phyloP scores from a whole-genome alignment of 2,329 filamentous ascomycete species.

The Ophiostoma triangulosporum region DNA sequence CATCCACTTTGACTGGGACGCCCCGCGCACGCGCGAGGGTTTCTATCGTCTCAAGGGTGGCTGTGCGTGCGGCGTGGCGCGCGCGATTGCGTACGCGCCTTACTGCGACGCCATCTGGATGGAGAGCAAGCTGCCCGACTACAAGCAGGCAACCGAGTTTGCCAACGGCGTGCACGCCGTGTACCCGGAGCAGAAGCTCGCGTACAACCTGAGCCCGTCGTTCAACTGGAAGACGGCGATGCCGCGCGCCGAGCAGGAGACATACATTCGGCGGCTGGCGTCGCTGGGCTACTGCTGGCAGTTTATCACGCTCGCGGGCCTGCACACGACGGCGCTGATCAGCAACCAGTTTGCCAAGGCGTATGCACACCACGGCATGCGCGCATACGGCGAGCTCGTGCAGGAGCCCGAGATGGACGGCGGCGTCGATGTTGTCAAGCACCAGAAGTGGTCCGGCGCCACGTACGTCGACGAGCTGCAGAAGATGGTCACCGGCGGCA shows the following conservation, averaged over 20 bases:
- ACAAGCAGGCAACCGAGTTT: conserved; percentile 80
- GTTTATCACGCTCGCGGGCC: conserved; percentile 96
- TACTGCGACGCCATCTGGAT: conserved; percentile 98
- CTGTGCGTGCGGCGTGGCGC: conserved; percentile 80
- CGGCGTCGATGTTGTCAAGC: conserved; percentile 87
- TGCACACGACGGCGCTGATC: conserved; percentile 92
- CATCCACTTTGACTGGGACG: conserved; percentile 89
- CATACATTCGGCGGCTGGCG: conserved; percentile 85
- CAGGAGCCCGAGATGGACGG: conserved; percentile 94
- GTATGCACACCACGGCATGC: conserved; percentile 75
- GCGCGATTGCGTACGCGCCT: conserved; percentile 80
- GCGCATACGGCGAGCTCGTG: conserved; percentile 90
- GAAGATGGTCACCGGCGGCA: conserved; percentile 93
- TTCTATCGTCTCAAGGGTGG: conserved; percentile 90
- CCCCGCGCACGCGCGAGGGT: conserved; percentile 83
- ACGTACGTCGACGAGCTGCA: conserved; percentile 88
- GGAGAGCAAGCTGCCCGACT: conserved; percentile 96
- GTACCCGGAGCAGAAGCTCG: conserved; percentile 95
- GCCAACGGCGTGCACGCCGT: conserved; percentile 85
- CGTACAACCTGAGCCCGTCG: conserved; percentile 95
- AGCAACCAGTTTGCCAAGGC: conserved; percentile 76
- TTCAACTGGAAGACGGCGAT: conserved; percentile 99
- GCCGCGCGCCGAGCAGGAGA: conserved; percentile 83
- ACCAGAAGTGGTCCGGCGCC: conserved; percentile 97
- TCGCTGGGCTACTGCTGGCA: conserved; percentile 96